Evolutionary conservation across 176 grass and related monocot species (phyloP), one percentile per base, ranked within the genome.

Genomic region (Microstegium vimineum): DNA sequence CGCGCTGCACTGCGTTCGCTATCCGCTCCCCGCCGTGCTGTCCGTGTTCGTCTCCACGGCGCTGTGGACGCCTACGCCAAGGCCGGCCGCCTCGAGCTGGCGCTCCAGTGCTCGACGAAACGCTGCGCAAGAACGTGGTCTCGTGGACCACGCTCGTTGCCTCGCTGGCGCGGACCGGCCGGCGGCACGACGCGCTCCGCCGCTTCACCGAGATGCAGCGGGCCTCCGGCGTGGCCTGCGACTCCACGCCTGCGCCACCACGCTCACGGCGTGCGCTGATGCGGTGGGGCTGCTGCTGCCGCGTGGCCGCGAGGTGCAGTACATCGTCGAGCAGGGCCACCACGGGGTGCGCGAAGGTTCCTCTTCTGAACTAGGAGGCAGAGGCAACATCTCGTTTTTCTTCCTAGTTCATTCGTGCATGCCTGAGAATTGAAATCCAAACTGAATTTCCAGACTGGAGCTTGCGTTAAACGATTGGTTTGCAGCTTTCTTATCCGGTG

Each of bases 51-150:
- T 85, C 4, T 64, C 76, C 70, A 94, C 92, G 1, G 76, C 77
- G 27, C 78, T 94, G 81, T 86, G 1, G 81, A 91, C 68, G 86
- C 81, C 34, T 94, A 87, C 68, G 88, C 89, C 59, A 94, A 92
- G 64, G 46, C 54, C 6, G 87, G 92, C 11, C 8, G 38, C 27
- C 62, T 80, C 17, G 20, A 14, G 1, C 27, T 41, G 32, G 84
- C 81, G 43, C 72, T 90, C 16, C 71, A 46, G 25, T 87, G 78
- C 83, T 94, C 74, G 87, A 92, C 32, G 81, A 92, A 77, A 94
- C 73, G 82, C 81, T 80, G 15, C 6, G 6, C 5, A 82, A 74
- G 66, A 92, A 87, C 45, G 90, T 78, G 30, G 84, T 92, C 57
- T 87, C 92, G 4, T 94, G 86, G 86, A 94, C 92, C 45, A 87